phyloP scores from a whole-genome alignment of 2,329 filamentous ascomycete species.

The Tricladium varicosporioides region DNA sequence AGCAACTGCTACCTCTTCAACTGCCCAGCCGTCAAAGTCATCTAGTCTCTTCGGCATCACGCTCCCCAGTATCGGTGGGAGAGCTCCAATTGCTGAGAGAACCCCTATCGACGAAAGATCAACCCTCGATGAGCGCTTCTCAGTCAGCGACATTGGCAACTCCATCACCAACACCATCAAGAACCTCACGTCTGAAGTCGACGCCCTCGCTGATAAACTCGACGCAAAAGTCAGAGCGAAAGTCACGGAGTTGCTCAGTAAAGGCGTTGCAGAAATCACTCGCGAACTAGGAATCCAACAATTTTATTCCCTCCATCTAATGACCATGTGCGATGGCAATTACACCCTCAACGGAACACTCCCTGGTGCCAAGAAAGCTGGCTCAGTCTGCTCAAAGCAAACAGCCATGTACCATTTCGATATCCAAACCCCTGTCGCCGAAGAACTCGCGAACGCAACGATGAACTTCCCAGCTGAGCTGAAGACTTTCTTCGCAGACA shows the following conservation, averaged over 20 bases:
- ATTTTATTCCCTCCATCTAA: conserved; percentile 60
- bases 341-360: conserved; percentile 36
- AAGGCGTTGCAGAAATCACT: conserved; percentile 40
- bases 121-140: too few species aligned
- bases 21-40: too few species aligned
- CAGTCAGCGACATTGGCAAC: conserved; percentile 26
- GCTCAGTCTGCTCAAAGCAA: conserved; percentile 50
- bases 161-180: conserved; percentile 20
- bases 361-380: conserved; percentile 45
- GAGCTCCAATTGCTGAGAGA: too few species aligned
- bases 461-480: conserved; percentile 44
- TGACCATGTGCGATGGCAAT: conserved; percentile 55
- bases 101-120: too few species aligned
- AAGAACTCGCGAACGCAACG: conserved; percentile 42
- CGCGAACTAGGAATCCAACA: conserved; percentile 52
- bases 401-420: conserved; percentile 55
- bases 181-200: background rate
- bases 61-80: conserved; percentile 10
- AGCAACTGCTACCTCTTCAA: too few species aligned
- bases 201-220: background rate
- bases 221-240: conserved; percentile 18
- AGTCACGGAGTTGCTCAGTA: conserved; percentile 37
- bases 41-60: conserved; percentile 5
- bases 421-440: conserved; percentile 47
- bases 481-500: too few species aligned